Evolutionary conservation across 2,329 filamentous ascomycete species (phyloP).

Genomic region (Dactylellina leptospora): DNA sequence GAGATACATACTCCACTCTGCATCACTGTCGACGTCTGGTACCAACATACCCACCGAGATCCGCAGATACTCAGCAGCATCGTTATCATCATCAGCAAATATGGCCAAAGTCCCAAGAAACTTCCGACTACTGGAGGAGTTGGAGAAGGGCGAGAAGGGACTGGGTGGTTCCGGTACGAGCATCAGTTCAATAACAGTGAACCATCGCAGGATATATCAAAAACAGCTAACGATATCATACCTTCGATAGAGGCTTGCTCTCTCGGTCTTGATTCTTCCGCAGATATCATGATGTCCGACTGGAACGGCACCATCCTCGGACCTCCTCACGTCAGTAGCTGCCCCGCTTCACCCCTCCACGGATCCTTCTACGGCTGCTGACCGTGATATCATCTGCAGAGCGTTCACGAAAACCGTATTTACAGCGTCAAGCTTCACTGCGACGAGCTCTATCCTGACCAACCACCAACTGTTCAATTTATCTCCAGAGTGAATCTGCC

Average conservation of each 20-base stretch:
- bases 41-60: no score
- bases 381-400: slow-evolving; percentile 65
- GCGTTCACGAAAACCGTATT: slow-evolving; percentile 97
- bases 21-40: no score
- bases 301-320: slow-evolving; percentile 99
- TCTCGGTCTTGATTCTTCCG: slow-evolving; percentile 90
- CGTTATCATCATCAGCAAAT: background rate
- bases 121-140: slow-evolving; percentile 94
- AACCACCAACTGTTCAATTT: slow-evolving; percentile 89
- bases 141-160: slow-evolving; percentile 99
- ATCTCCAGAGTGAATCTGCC: slow-evolving; percentile 96
- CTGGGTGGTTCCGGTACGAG: slow-evolving; percentile 80
- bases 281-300: slow-evolving; percentile 95
- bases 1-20: no score
- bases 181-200: slow-evolving; percentile 53
- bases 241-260: slow-evolving; percentile 82
- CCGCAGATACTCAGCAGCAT: background rate
- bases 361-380: background rate
- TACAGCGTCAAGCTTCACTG: slow-evolving; percentile 98
- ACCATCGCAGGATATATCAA: background rate
- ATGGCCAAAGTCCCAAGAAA: slow-evolving; percentile 90
- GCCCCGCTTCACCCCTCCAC: slow-evolving; percentile 29
- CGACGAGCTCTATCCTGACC: slow-evolving; percentile 85
- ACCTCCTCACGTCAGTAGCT: slow-evolving; percentile 81
- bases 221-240: slow-evolving; percentile 25